Evolutionary conservation across 345 rosid species (phyloP).

Genomic region (Melastoma malabathricum): DNA sequence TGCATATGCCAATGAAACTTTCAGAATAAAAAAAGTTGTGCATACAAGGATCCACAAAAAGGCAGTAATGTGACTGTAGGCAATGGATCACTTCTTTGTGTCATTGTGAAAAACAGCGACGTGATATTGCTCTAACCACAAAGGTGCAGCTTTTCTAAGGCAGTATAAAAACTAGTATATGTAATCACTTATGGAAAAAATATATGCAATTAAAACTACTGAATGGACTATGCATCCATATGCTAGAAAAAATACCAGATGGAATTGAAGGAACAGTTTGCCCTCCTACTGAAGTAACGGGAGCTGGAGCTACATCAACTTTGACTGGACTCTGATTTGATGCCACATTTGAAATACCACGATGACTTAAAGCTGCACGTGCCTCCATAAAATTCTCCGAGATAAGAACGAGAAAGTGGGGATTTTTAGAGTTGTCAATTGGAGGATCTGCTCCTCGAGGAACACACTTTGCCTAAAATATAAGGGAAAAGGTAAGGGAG

Average conservation of each 20-base stretch:
- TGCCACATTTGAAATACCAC: constrained; percentile 52
- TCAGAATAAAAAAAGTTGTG: no score
- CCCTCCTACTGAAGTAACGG: constrained; percentile 51
- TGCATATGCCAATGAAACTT: no score
- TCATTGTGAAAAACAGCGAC: no score
- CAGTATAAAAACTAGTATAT: no score
- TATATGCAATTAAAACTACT: no score
- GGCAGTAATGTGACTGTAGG: no score
- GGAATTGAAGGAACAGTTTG: constrained; percentile 48
- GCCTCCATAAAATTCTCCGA: constrained; percentile 91
- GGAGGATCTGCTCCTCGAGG: constrained; percentile 53
- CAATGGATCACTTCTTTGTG: no score
- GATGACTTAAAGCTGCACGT: constrained; percentile 63
- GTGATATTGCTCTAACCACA: no score
- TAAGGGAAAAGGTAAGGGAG: constrained; percentile 3
- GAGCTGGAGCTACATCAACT: constrained; percentile 62
- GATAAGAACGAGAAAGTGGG: constrained; percentile 73
- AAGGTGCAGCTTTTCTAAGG: no score
- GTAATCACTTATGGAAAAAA: no score
- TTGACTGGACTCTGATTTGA: constrained; percentile 67
- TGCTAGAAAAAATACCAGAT: constrained; percentile 31
- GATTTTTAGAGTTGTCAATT: constrained; percentile 49
- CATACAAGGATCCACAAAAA: no score
- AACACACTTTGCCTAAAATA: constrained; percentile 64
- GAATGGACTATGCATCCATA: no score